Conservation (phyloP, 495 filamentous ascomycete genomes). For the Aspergillus kassunensis region DNA sequence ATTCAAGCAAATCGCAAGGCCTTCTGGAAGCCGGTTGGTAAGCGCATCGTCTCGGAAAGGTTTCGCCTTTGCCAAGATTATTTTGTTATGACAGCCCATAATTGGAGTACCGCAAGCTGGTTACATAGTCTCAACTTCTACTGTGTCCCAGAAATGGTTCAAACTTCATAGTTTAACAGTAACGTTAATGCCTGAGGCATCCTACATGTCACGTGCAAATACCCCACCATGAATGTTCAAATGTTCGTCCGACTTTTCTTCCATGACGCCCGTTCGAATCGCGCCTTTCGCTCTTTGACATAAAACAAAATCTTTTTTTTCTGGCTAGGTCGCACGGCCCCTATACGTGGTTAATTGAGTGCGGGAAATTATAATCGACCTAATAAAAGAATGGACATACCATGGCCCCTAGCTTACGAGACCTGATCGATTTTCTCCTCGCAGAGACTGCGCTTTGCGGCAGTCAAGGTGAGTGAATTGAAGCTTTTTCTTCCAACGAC, state of each 20-base stretch:
- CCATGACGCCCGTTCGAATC: slow-evolving; percentile 37
- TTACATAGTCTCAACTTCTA: too few relatives aligned
- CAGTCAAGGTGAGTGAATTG: slow-evolving; percentile 63
- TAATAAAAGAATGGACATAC: slow-evolving; percentile 18
- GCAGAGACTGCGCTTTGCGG: slow-evolving; percentile 68
- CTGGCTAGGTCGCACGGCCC: background rate
- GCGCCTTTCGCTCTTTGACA: slow-evolving; percentile 19
- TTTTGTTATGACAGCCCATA: too few relatives aligned
- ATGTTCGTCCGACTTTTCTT: slow-evolving; percentile 8
- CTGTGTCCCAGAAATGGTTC: too few relatives aligned
- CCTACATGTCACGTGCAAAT: too few relatives aligned
- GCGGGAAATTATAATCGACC: background rate
- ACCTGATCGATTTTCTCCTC: slow-evolving; percentile 66
- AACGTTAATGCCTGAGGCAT: slow-evolving; percentile 1
- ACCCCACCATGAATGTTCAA: slow-evolving; percentile 1
- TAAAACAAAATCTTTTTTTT: slow-evolving; percentile 1
- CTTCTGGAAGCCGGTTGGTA: too few relatives aligned
- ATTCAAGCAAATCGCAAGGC: too few relatives aligned
- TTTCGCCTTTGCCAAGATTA: too few relatives aligned
- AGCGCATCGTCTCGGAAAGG: too few relatives aligned
- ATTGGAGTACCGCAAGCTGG: too few relatives aligned
- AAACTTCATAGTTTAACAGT: too few relatives aligned
- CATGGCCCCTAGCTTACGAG: slow-evolving; percentile 66
- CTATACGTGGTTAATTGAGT: too few relatives aligned
- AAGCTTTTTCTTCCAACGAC: slow-evolving; percentile 12